These are phyloP conservation scores for Sideroxylon spinosum DNA, from an alignment of 179 eudicot genomes.

Conservation along the genomic window DNA sequence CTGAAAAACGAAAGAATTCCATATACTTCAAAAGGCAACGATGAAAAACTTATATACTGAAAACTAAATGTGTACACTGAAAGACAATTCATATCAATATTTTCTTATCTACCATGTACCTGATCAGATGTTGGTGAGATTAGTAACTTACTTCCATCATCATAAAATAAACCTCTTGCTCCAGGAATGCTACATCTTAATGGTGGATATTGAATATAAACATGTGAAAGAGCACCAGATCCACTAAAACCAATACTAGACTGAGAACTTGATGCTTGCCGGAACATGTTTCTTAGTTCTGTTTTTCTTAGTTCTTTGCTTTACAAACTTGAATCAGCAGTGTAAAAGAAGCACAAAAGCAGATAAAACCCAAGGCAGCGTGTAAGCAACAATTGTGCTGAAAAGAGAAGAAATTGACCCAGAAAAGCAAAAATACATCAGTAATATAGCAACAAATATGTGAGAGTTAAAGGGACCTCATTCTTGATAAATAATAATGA, in stretches of 20 bases:
- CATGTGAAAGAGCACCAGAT: slow-evolving; percentile 90
- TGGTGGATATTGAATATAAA: slow-evolving; percentile 77
- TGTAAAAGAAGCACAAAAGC: not conserved
- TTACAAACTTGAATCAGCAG: slow-evolving; percentile 7
- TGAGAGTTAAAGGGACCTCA: not conserved
- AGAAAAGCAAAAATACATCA: not conserved
- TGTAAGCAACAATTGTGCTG: slow-evolving; percentile 1
- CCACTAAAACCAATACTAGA: slow-evolving; percentile 49
- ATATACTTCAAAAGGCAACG: not conserved
- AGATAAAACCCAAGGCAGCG: slow-evolving; percentile 2
- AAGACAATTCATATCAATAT: not conserved
- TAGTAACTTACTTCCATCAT: slow-evolving; percentile 78
- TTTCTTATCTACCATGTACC: slow-evolving; percentile 35
- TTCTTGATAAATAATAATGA: not conserved
- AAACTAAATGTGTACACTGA: not conserved
- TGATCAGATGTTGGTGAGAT: slow-evolving; percentile 67
- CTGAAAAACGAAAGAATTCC: slow-evolving; percentile 30
- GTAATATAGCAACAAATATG: not conserved
- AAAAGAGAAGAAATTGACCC: slow-evolving; percentile 1
- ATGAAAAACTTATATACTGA: not conserved
- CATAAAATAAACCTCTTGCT: slow-evolving; percentile 72
- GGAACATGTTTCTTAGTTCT: slow-evolving; percentile 39
- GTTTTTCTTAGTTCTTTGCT: slow-evolving; percentile 2
- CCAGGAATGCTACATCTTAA: slow-evolving; percentile 66
- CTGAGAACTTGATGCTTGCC: slow-evolving; percentile 66